These are phyloP conservation scores for Yamadazyma ubonensis DNA, from an alignment of 805 yeast species.

Conservation along the genomic window DNA sequence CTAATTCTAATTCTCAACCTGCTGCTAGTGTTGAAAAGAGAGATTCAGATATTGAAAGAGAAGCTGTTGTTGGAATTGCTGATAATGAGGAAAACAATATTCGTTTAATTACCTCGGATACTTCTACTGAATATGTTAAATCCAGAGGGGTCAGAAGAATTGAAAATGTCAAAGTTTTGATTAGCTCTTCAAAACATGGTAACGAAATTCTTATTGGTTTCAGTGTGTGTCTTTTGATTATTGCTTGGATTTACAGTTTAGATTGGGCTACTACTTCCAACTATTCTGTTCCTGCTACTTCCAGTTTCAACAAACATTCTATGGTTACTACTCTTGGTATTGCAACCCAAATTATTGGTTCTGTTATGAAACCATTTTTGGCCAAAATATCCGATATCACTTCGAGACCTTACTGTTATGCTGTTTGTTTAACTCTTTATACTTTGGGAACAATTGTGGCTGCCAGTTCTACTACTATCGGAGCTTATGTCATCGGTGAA, in stretches of 20 bases:
- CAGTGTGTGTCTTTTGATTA: slow-evolving; percentile 17
- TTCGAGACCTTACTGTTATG: slow-evolving; percentile 23
- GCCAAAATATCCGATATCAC: slow-evolving; percentile 25
- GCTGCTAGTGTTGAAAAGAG: slow-evolving; percentile 1
- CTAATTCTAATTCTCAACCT: background rate
- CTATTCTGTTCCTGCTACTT: slow-evolving; percentile 34
- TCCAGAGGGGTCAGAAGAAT: slow-evolving; percentile 23
- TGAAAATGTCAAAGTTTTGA: slow-evolving; percentile 20
- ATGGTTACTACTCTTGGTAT: slow-evolving; percentile 23
- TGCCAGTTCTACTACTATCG: slow-evolving; percentile 20
- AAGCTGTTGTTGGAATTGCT: too few relatives aligned
- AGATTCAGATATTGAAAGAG: slow-evolving; percentile 1
- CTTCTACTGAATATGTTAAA: slow-evolving; percentile 11
- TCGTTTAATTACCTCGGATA: slow-evolving; percentile 8
- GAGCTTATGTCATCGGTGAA: slow-evolving; percentile 25
- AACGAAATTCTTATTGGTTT: slow-evolving; percentile 13
- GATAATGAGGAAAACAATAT: slow-evolving; percentile 7
- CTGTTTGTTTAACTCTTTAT: slow-evolving; percentile 18
- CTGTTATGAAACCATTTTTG: slow-evolving; percentile 23
- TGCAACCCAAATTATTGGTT: slow-evolving; percentile 23
- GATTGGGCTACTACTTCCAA: slow-evolving; percentile 29
- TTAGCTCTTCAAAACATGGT: slow-evolving; percentile 13
- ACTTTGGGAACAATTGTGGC: slow-evolving; percentile 23
- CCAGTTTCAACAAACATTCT: slow-evolving; percentile 21
- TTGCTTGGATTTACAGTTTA: slow-evolving; percentile 29